Evolutionary conservation across 805 yeast genomes (phyloP).

Genomic region (Zygosaccharomyces pseudorouxii): DNA sequence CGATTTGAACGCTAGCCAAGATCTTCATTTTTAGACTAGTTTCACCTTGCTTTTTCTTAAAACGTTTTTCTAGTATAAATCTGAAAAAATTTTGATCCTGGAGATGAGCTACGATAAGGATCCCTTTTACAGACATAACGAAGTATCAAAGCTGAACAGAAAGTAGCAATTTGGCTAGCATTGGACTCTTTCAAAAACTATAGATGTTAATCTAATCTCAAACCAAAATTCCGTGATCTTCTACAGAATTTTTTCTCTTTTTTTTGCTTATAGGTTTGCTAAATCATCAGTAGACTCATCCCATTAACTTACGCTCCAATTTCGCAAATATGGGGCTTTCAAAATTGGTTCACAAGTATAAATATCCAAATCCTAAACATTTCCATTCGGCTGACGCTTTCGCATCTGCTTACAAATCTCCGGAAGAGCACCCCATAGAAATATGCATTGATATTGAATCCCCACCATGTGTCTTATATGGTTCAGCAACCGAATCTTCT

Average conservation of each 20-base stretch:
- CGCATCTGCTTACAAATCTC: slow-evolving; percentile 5
- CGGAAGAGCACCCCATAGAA: slow-evolving; percentile 38
- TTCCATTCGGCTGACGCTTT: neutral
- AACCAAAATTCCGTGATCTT: neutral
- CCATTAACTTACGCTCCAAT: neutral
- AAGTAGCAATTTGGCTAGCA: neutral
- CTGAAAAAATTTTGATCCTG: no score
- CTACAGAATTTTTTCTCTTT: neutral
- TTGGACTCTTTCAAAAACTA: neutral
- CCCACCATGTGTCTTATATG: slow-evolving; percentile 87
- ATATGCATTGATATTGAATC: slow-evolving; percentile 69
- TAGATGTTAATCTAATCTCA: neutral
- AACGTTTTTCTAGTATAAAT: no score
- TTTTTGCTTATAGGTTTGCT: neutral
- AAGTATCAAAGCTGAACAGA: neutral
- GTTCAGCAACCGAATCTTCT: slow-evolving; percentile 67
- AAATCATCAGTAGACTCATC: neutral
- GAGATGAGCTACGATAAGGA: no score
- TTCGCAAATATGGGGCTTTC: slow-evolving; percentile 14
- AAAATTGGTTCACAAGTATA: slow-evolving; percentile 12
- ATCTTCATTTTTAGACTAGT: no score
- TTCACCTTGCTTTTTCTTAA: no score
- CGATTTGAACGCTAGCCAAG: no score
- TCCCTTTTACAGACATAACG: no score
- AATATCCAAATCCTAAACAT: neutral